Evolutionary conservation across 805 yeast genomes (phyloP), one percentile per base, ranked within the genome.

Genomic region (Saccharomyces eubayanus): DNA sequence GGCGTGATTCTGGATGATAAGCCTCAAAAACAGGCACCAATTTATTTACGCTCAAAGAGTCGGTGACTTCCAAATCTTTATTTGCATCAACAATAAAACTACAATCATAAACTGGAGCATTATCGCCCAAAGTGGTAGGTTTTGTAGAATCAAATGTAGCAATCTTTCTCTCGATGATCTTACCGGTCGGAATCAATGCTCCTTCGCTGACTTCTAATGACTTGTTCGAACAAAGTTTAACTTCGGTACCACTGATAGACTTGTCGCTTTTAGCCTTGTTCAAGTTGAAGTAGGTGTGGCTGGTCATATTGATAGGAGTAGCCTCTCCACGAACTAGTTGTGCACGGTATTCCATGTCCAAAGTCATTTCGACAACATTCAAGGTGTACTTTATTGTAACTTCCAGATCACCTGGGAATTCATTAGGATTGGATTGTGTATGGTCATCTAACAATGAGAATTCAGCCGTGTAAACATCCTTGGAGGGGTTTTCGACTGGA

Each of bases 261-360:
- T 61, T 60, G 11, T 64, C 59, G 31, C 63, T 57, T 28, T 57
- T 60, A 20, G 57, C 51, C 70, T 67, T 65, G 54, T 71, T 69
- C 46, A 81, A 64, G 62, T 79, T 82, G 74, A 82, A 84, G 68
- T 81, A 83, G 2, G 83, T 68, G 63, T 84, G 89, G 66, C 83
- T 84, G 28, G 87, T 81, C 65, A 84, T 69, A 59, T 79, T 78
- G 48, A 83, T 73, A 28, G 77, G 69, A 5, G 89, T 81, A 49
- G 76, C 70, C 24, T 66, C 70, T 46, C 70, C 73, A 12, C 59
- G 56, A 16, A 53, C 50, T 14, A 65, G 47, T 6, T 48, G 53
- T 29, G 66, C 66, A 54, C 72, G 73, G 61, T 75, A 83, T 62
- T 82, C 85, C 40, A 80, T 59, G 41, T 69, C 74, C 54, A 84